Percentiles rank a stretch among this genome's conserved stretches.
Evolutionary conservation across 83 land plant species (phyloP).

Genomic region (Picea abies): DNA sequence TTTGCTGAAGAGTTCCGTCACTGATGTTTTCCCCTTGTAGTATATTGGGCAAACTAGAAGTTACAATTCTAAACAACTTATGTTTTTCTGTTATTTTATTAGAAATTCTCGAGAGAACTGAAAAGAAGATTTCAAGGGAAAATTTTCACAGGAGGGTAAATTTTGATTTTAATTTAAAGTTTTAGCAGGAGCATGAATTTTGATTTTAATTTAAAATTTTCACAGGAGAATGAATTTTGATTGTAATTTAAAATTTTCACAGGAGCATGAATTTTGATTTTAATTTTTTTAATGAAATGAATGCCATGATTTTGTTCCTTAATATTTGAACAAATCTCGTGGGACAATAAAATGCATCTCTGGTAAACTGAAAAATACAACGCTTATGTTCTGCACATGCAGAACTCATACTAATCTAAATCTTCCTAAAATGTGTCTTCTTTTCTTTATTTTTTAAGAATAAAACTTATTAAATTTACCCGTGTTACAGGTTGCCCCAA

Average conservation of each 20-base stretch:
- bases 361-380: too few species aligned
- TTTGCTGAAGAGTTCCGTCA: neutral
- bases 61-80: neutral
- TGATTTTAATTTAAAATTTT: neutral
- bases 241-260: neutral
- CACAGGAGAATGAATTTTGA: neutral
- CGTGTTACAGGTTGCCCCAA: too few species aligned
- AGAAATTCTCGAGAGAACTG: neutral
- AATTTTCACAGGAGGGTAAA: neutral
- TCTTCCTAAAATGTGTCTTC: too few species aligned
- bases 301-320: neutral
- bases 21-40: neutral
- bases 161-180: neutral
- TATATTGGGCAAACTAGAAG: neutral
- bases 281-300: neutral
- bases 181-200: neutral
- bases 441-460: too few species aligned
- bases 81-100: constrained; percentile 6
- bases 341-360: too few species aligned
- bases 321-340: too few species aligned
- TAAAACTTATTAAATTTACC: too few species aligned
- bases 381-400: too few species aligned
- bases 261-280: neutral
- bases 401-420: too few species aligned
- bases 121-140: neutral